Percentiles rank a stretch among this genome's conserved stretches.
These are phyloP conservation scores for Aspergillus niger DNA, from an alignment of 2,329 filamentous ascomycete genomes.

Conservation along the genomic window DNA sequence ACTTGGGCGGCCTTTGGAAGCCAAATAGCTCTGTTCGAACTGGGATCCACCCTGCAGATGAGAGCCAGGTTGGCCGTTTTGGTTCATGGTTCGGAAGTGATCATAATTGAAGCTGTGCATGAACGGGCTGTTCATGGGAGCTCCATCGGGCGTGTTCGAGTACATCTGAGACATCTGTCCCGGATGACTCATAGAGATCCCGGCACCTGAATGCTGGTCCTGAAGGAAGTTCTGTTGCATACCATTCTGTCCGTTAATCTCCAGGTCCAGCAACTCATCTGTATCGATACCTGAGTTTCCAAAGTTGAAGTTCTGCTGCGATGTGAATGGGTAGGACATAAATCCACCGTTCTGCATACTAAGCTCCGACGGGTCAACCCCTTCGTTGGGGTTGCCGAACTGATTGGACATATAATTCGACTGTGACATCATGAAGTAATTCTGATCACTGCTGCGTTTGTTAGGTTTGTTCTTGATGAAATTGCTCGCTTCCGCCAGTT, in stretches of 20 bases:
- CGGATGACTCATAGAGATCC: constrained; percentile 64
- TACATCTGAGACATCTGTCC: constrained; percentile 72
- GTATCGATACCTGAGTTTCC: constrained; percentile 80
- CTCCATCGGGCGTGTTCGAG: constrained; percentile 88
- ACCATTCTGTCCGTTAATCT: constrained; percentile 46
- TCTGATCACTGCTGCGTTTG: constrained; percentile 60
- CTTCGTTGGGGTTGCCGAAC: constrained; percentile 57
- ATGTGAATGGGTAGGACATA: constrained; percentile 60
- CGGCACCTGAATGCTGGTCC: constrained; percentile 57
- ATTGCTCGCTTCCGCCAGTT: constrained; percentile 59
- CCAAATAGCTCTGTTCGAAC: constrained; percentile 60
- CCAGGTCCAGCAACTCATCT: constrained; percentile 77
- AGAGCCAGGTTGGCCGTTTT: constrained; percentile 48
- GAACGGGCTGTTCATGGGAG: constrained; percentile 89
- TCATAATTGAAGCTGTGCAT: constrained; percentile 74
- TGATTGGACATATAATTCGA: constrained; percentile 57
- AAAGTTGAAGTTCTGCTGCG: constrained; percentile 71
- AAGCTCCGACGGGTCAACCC: constrained; percentile 83
- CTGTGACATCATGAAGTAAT: constrained; percentile 52
- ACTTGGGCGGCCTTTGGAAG: constrained; percentile 60
- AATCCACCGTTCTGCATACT: constrained; percentile 63
- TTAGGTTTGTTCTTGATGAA: constrained; percentile 71
- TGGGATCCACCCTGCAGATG: constrained; percentile 44
- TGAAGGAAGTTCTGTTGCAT: constrained; percentile 42
- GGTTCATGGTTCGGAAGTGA: constrained; percentile 70